These are phyloP conservation scores for Rhododendron mucronatum DNA, from an alignment of 148 eudicot species.

Conservation along the genomic window DNA sequence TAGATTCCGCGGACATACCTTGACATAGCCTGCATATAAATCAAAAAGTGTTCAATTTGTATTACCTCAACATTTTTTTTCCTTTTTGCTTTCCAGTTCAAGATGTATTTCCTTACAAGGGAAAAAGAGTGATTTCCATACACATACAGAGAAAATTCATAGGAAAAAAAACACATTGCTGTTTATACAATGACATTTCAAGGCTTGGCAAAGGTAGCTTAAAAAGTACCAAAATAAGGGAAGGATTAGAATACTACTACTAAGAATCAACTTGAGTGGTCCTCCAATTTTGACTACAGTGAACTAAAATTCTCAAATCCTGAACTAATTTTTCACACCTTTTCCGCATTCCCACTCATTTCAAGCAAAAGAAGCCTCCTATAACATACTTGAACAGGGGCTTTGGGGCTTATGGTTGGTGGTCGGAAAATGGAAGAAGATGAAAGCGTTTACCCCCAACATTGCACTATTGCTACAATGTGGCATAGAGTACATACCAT, in stretches of 20 bases:
- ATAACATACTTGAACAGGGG: no score
- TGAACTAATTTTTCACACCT: no score
- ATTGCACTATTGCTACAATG: neutral
- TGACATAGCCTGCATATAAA: constrained; percentile 61
- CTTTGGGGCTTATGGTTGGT: no score
- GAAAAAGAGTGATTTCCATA: neutral
- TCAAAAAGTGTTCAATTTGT: constrained; percentile 5
- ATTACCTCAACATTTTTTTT: neutral
- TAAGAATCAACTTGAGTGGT: neutral
- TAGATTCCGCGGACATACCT: constrained; percentile 72
- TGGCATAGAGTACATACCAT: neutral
- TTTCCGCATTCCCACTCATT: no score
- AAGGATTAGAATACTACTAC: no score
- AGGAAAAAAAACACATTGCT: neutral
- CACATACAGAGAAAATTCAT: neutral
- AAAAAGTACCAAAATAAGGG: neutral
- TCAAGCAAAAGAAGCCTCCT: no score
- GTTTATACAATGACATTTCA: neutral
- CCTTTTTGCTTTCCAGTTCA: neutral
- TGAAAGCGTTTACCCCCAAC: no score
- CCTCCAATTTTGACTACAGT: neutral
- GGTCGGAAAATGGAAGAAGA: no score
- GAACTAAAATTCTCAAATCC: neutral
- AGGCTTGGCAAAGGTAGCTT: neutral
- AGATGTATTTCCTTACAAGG: neutral